Percentiles rank a stretch among this genome's conserved stretches.
Evolutionary conservation across 2,329 filamentous ascomycete species (phyloP).

Genomic region (Leptodontidium sp.): DNA sequence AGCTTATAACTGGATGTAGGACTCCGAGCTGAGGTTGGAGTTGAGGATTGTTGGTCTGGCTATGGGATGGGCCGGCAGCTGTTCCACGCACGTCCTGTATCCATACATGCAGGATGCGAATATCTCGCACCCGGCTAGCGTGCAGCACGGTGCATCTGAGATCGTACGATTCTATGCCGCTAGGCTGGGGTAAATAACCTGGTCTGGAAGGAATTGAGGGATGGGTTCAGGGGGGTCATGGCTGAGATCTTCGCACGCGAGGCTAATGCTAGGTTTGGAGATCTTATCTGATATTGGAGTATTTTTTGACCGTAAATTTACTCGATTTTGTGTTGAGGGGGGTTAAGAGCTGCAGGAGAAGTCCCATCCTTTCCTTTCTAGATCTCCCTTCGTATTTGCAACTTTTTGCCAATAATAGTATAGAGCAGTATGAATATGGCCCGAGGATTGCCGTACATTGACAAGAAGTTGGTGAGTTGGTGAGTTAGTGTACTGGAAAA

Average conservation of each 20-base stretch:
- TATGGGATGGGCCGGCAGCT: constrained; percentile 8
- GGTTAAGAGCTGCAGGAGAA: background rate
- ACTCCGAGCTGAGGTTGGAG: constrained; percentile 8
- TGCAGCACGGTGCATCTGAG: constrained; percentile 4
- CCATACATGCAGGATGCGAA: background rate
- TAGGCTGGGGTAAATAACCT: constrained; percentile 14
- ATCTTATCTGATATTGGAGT: constrained; percentile 11
- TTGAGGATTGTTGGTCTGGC: background rate
- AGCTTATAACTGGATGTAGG: constrained; percentile 1
- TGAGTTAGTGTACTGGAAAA: background rate
- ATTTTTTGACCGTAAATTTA: background rate
- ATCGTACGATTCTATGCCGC: constrained; percentile 8
- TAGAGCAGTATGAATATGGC: background rate
- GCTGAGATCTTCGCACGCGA: constrained; percentile 1
- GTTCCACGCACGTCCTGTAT: background rate
- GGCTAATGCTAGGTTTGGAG: constrained; percentile 6
- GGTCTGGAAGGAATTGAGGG: background rate
- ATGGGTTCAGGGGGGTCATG: background rate
- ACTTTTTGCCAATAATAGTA: constrained; percentile 4
- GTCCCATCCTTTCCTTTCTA: background rate
- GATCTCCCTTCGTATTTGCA: background rate
- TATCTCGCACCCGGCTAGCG: background rate
- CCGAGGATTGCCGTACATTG: background rate
- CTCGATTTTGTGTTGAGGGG: too few relatives aligned
- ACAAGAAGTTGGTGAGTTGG: background rate